These are phyloP conservation scores for Dothidotthia symphoricarpi DNA, from an alignment of 2,329 filamentous ascomycete species.

Conservation along the genomic window DNA sequence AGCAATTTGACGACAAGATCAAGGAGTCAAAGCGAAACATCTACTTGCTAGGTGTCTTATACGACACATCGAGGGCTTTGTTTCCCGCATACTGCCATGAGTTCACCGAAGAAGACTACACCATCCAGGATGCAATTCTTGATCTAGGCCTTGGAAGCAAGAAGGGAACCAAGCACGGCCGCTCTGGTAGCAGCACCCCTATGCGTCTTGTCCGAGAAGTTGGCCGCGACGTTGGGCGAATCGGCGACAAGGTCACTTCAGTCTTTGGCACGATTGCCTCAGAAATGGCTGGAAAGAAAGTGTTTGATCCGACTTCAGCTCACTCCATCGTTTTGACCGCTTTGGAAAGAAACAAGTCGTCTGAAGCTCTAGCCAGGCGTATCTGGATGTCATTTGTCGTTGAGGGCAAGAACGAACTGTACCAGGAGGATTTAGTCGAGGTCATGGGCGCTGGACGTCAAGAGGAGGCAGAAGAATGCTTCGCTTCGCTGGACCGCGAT, in stretches of 20 bases:
- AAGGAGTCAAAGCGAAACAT: constrained; percentile 87
- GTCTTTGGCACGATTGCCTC: constrained; percentile 90
- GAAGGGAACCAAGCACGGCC: constrained; percentile 49
- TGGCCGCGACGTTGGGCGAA: constrained; percentile 67
- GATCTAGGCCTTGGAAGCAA: constrained; percentile 63
- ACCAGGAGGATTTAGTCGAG: constrained; percentile 77
- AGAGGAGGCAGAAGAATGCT: constrained; percentile 81
- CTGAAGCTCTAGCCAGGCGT: constrained; percentile 88
- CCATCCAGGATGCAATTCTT: constrained; percentile 70
- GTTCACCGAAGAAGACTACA: constrained; percentile 86
- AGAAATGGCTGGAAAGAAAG: constrained; percentile 91
- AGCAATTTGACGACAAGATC: constrained; percentile 79
- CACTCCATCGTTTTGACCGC: constrained; percentile 89
- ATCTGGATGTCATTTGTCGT: constrained; percentile 99
- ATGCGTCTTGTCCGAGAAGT: constrained; percentile 70
- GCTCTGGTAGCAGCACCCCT: constrained; percentile 67
- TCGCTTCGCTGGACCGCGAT: constrained; percentile 77
- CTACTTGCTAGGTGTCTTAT: constrained; percentile 76
- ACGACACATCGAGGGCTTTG: constrained; percentile 81
- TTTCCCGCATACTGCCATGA: constrained; percentile 93
- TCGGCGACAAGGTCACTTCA: constrained; percentile 91
- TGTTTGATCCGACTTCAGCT: constrained; percentile 88
- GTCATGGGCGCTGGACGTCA: constrained; percentile 76
- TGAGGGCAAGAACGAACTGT: constrained; percentile 79
- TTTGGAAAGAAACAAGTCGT: constrained; percentile 76